A percentile compares a stretch with the other conserved stretches of the same genome.
phyloP scores from a whole-genome alignment of 139 green algal species.

The Axilococcus clingmanii region DNA sequence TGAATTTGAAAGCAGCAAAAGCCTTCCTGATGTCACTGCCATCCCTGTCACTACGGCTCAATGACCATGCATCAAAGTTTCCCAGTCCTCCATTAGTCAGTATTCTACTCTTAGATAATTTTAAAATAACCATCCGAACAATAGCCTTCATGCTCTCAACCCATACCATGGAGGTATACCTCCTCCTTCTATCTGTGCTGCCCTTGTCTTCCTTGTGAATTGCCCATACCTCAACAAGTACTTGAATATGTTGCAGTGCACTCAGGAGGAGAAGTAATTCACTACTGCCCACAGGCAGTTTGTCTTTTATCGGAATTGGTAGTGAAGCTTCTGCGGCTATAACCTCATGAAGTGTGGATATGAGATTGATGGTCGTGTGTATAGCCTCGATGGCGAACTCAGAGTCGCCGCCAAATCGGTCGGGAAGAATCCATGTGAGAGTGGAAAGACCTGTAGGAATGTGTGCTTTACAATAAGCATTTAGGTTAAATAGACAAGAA shows the following conservation, averaged over 20 bases:
- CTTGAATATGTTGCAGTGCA: constrained; percentile 33
- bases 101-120: constrained; percentile 19
- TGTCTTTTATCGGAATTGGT: background rate
- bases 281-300: background rate
- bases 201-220: constrained; percentile 2
- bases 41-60: background rate
- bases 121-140: no score
- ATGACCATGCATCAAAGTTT: constrained; percentile 33
- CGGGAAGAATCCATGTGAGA: constrained; percentile 42
- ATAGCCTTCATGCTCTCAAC: no score
- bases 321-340: constrained; percentile 14
- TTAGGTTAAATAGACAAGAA: background rate
- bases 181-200: no score
- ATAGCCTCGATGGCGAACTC: constrained; percentile 34
- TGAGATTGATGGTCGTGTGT: constrained; percentile 25
- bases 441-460: constrained; percentile 24
- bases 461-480: background rate
- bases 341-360: constrained; percentile 27
- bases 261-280: constrained; percentile 19
- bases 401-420: constrained; percentile 34
- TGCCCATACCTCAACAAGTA: constrained; percentile 36
- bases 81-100: constrained; percentile 12
- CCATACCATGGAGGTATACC: no score
- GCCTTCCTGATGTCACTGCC: background rate
- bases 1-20: background rate